Conservation (phyloP, 306 rosid species). For the Medicago ruthenica region DNA sequence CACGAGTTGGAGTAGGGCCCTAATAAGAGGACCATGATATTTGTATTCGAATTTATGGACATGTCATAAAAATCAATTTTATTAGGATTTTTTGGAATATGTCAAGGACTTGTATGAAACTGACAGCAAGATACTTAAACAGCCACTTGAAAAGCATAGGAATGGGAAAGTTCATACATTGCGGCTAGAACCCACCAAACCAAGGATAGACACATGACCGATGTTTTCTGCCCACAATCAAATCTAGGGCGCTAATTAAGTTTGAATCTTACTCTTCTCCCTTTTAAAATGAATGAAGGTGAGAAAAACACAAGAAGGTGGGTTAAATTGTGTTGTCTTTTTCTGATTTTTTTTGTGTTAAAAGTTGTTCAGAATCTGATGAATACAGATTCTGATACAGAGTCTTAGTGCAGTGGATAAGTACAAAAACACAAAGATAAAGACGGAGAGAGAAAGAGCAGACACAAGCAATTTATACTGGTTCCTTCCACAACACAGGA, state of each 20-base stretch:
- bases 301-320: too few species aligned
- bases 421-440: too few species aligned
- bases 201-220: neutral
- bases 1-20: neutral
- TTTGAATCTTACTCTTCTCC: too few species aligned
- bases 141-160: neutral
- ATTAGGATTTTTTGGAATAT: neutral
- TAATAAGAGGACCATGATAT: neutral
- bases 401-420: too few species aligned
- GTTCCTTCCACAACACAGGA: too few species aligned
- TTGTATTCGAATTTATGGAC: slow-evolving; percentile 23
- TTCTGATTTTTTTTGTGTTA: too few species aligned
- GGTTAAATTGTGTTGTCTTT: too few species aligned
- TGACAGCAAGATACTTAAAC: neutral
- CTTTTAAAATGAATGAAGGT: too few species aligned
- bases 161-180: slow-evolving; percentile 29
- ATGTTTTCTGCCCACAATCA: neutral
- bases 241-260: neutral
- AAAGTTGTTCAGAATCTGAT: too few species aligned
- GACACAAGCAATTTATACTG: too few species aligned
- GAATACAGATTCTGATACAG: too few species aligned
- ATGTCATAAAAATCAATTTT: neutral
- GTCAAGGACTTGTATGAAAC: slow-evolving; percentile 17
- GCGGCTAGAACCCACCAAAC: slow-evolving; percentile 27
- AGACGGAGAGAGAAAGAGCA: too few species aligned